Evolutionary conservation across 2,329 filamentous ascomycete genomes (phyloP).

Genomic region (Xylaria polymorpha): DNA sequence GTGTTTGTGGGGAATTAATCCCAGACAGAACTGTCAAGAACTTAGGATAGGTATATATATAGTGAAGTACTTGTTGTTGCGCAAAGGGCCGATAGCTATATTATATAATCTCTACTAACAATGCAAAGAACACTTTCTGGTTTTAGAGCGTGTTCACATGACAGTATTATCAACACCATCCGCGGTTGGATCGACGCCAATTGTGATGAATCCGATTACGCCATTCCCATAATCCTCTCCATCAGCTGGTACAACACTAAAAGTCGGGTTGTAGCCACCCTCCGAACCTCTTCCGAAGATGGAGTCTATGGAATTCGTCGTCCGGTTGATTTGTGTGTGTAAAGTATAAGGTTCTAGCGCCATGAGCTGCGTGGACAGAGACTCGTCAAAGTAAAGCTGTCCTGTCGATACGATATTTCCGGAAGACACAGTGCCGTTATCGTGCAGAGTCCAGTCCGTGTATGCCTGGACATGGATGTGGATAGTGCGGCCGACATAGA

Average conservation of each 20-base stretch:
- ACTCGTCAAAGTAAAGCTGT: slow-evolving; percentile 37
- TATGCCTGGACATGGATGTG: slow-evolving; percentile 42
- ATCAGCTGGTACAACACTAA: slow-evolving; percentile 51
- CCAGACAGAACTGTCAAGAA: too few species aligned
- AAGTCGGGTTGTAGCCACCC: slow-evolving; percentile 48
- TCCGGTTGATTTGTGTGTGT: slow-evolving; percentile 53
- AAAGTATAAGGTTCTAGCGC: slow-evolving; percentile 50
- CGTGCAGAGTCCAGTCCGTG: slow-evolving; percentile 38
- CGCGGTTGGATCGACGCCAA: slow-evolving; percentile 48
- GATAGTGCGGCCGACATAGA: slow-evolving; percentile 43
- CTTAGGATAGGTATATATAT: too few species aligned
- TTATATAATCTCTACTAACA: too few species aligned
- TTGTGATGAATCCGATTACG: slow-evolving; percentile 53
- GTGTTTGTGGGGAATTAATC: too few species aligned
- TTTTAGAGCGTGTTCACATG: too few species aligned
- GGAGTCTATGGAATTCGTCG: slow-evolving; percentile 47
- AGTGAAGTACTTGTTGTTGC: too few species aligned
- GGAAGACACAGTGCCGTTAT: slow-evolving; percentile 38
- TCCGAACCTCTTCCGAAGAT: slow-evolving; percentile 37
- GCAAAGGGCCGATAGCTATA: too few species aligned
- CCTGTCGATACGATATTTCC: slow-evolving; percentile 37
- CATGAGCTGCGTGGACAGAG: slow-evolving; percentile 48
- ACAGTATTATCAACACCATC: background rate
- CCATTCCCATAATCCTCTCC: slow-evolving; percentile 52
- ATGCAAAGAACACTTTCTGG: too few species aligned